These are phyloP conservation scores for Yamadazyma epiphylla DNA, from an alignment of 1,139 yeast species.

Conservation along the genomic window DNA sequence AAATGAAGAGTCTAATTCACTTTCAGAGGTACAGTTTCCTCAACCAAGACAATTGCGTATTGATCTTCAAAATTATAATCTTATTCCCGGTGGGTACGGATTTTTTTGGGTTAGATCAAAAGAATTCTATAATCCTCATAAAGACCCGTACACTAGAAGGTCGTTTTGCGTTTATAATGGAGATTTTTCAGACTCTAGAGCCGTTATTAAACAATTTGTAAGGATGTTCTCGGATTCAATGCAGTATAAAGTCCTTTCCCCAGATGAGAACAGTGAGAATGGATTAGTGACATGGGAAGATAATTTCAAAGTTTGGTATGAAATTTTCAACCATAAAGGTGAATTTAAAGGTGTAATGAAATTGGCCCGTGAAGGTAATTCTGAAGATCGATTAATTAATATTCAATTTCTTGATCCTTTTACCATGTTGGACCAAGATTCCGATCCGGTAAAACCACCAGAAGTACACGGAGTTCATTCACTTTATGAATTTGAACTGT, in stretches of 20 bases:
- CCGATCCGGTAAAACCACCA: slow-evolving; percentile 19
- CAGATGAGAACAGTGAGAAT: slow-evolving; percentile 13
- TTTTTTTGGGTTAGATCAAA: slow-evolving; percentile 21
- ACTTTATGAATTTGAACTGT: slow-evolving; percentile 8
- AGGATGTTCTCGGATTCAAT: slow-evolving; percentile 18
- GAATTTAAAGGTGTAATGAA: slow-evolving; percentile 22
- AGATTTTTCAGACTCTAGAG: slow-evolving; percentile 9
- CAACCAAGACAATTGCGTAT: slow-evolving; percentile 20
- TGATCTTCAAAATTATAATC: slow-evolving; percentile 21
- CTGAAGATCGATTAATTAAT: slow-evolving; percentile 11
- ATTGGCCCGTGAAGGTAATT: slow-evolving; percentile 21
- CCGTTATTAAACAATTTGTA: slow-evolving; percentile 18
- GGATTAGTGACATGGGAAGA: slow-evolving; percentile 26
- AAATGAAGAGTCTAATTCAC: background rate
- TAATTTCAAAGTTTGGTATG: slow-evolving; percentile 34
- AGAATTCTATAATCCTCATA: slow-evolving; percentile 2
- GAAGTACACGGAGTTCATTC: slow-evolving; percentile 17
- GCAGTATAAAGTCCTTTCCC: slow-evolving; percentile 26
- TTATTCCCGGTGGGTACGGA: slow-evolving; percentile 30
- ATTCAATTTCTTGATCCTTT: slow-evolving; percentile 29
- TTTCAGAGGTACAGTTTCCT: slow-evolving; percentile 17
- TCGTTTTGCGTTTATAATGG: slow-evolving; percentile 25
- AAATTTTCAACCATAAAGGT: slow-evolving; percentile 33
- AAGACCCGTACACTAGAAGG: slow-evolving; percentile 13
- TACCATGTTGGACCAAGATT: slow-evolving; percentile 29